phyloP scores from a whole-genome alignment of 1,284 basidiomycete species.

The Ceratobasidium sp. region DNA sequence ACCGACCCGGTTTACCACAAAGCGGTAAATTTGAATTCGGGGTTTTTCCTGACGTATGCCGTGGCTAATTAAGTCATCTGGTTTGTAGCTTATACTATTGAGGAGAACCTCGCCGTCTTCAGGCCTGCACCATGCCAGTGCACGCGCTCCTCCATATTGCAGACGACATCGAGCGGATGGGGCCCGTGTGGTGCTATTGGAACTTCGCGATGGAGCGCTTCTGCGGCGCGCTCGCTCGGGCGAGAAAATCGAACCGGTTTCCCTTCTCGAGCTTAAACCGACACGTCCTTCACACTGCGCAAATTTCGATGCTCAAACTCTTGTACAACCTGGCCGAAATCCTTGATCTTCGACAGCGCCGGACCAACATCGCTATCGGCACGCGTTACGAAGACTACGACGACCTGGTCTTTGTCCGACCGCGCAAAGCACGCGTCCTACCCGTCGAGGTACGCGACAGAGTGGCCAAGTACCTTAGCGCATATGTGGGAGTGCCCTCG shows the following conservation, averaged over 20 bases:
- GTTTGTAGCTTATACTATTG: too few relatives aligned
- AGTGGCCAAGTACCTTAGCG: constrained; percentile 5
- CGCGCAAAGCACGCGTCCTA: not conserved
- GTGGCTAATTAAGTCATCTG: too few relatives aligned
- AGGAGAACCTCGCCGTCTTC: not conserved
- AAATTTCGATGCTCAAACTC: constrained; percentile 5
- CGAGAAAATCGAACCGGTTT: too few relatives aligned
- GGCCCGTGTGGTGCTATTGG: too few relatives aligned
- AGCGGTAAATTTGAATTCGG: too few relatives aligned
- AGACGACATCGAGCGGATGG: too few relatives aligned
- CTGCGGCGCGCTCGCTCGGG: not conserved
- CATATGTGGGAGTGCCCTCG: not conserved
- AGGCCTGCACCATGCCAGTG: too few relatives aligned
- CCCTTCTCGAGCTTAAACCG: too few relatives aligned
- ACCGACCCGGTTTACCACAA: too few relatives aligned
- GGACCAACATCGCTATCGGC: not conserved
- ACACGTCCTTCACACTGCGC: too few relatives aligned
- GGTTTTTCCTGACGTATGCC: too few relatives aligned
- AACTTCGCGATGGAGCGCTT: constrained; percentile 56
- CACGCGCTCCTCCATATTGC: too few relatives aligned
- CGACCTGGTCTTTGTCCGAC: constrained; percentile 21
- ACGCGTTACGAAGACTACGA: not conserved
- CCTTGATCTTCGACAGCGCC: constrained; percentile 18
- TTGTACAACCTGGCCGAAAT: constrained; percentile 13
- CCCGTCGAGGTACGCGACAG: not conserved